Evolutionary conservation across 345 rosid species (phyloP), one percentile per base, ranked within the genome.

Genomic region (Pistacia vera): DNA sequence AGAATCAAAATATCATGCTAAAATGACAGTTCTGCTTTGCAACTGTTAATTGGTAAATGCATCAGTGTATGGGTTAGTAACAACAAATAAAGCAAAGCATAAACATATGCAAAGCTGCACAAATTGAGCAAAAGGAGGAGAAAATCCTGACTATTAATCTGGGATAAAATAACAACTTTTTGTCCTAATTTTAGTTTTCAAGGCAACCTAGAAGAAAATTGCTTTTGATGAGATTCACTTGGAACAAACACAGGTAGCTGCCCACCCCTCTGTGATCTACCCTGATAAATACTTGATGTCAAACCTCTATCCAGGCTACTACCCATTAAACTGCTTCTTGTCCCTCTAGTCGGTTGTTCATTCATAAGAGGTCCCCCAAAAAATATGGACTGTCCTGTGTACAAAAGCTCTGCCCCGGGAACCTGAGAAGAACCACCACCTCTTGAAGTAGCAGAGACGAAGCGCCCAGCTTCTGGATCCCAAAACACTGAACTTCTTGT

Each of bases 401-500:
- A 79, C 46, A 83, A 71, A 75, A 91, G 90, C 77, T 92, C 94
- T 18, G 88, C 35, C 68, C 92, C 84, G 0, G 86, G 84, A 56
- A 63, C 78, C 84, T 82, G 90, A 5, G 82, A 79, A 30, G 83
- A 46, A 8, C 74, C 75, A 4, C 67, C 83, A 51, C 63, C 83
- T 59, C 76, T 62, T 25, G 85, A 57, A 25, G 91, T 84, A 0
- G 95, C 85, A 35, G 95, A 88, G 36, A 91, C 90, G 14, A 91
- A 95, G 69, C 94, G 89, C 66, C 94, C 95, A 3, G 98, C 98
- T 81, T 91, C 94, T 60, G 83, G 95, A 84, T 95, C 95, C 98
- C 98, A 93, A 70, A 88, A 84, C 7, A 95, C 95, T 9, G 93
- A 85, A 70, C 81, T 84, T 77, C 87, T 86, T 9, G 79, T 61